Percentiles rank a stretch among this genome's conserved stretches.
Evolutionary conservation across 495 filamentous ascomycete genomes (phyloP).

Genomic region (Aspergillus asperescens): DNA sequence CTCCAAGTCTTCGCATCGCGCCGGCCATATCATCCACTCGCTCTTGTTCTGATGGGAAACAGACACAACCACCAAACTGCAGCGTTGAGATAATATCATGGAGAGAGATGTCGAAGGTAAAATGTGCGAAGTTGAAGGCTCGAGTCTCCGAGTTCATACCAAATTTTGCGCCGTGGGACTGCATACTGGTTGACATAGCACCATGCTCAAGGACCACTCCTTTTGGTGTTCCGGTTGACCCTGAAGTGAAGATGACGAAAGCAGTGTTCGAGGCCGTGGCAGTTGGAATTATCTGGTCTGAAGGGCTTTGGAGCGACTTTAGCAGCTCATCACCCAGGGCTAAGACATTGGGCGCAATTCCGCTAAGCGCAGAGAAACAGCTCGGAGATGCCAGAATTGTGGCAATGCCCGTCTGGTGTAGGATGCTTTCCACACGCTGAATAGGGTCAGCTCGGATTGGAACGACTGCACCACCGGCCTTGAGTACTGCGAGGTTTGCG

Average conservation of each 20-base stretch:
- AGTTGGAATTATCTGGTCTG: background rate
- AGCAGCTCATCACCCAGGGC: background rate
- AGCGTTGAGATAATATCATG: constrained; percentile 39
- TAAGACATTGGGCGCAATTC: constrained; percentile 3
- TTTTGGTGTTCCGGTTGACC: constrained; percentile 36
- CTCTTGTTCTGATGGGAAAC: constrained; percentile 24
- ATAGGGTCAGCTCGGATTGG: constrained; percentile 22
- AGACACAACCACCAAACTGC: constrained; percentile 31
- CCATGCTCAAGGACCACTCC: constrained; percentile 43
- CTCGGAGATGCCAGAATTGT: constrained; percentile 21
- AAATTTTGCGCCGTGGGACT: constrained; percentile 11
- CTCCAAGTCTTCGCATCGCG: constrained; percentile 22
- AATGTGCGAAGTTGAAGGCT: constrained; percentile 39
- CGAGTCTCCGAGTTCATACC: constrained; percentile 27
- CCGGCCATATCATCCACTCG: constrained; percentile 27
- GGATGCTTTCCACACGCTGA: constrained; percentile 24
- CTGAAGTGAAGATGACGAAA: constrained; percentile 34
- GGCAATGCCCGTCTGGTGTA: constrained; percentile 24
- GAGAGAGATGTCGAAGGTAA: constrained; percentile 37
- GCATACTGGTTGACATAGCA: constrained; percentile 26
- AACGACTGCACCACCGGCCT: constrained; percentile 30
- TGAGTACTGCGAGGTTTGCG: constrained; percentile 32
- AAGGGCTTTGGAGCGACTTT: background rate
- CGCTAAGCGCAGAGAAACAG: constrained; percentile 1
- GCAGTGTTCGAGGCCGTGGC: background rate